Evolutionary conservation across 1,139 yeast species (phyloP), one percentile per base, ranked within the genome.

Genomic region (Taphrina sp.): DNA sequence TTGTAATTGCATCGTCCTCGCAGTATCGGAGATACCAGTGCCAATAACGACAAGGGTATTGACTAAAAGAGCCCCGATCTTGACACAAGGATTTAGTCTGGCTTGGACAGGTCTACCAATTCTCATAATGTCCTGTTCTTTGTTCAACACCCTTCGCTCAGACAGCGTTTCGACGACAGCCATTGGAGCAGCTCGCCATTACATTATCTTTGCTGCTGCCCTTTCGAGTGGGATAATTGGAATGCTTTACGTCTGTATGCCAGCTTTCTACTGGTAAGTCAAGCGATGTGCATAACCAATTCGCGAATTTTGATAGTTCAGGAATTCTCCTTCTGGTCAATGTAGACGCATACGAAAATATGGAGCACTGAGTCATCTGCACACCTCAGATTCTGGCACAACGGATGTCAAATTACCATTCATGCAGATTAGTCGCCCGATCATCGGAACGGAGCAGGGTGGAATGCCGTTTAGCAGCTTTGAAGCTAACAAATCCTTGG

Each of bases 101-200:
- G 54, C 54, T 3, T 49, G 54, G 54, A 49, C 54, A 14, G 54
- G 54, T 12, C 14, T 38, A n/a, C 46, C 54, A 8, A 38, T 38
- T 31, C 17, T 49, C 14, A 14, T 39, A 7, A 22, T 49, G 16
- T 22, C 41, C n/a, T 17, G 28, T 24, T 33, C 31, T 5, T 8
- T 41, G 35, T 23, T 41, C 23, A 23, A 17, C 33, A 34, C 24
- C 14, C 16, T 23, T 8, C 14, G 35, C 2, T 24, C 45, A 14
- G 35, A 20, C 5, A 3, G 20, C 36, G 28, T 37, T 17, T 17
- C 14, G 22, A 31, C 20, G 16, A 7, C 33, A n/a, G 23, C 37
- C 5, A 20, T 14, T 14, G 41, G 52, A 8, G 16, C 4, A 7
- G 34, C 34, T 24, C n/a, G 29, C n/a, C 43, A 29, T n/a, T 29